Base-by-base conservation (phyloP, 108 stramenopile genomes). In the Skeletonema grethae region DNA sequence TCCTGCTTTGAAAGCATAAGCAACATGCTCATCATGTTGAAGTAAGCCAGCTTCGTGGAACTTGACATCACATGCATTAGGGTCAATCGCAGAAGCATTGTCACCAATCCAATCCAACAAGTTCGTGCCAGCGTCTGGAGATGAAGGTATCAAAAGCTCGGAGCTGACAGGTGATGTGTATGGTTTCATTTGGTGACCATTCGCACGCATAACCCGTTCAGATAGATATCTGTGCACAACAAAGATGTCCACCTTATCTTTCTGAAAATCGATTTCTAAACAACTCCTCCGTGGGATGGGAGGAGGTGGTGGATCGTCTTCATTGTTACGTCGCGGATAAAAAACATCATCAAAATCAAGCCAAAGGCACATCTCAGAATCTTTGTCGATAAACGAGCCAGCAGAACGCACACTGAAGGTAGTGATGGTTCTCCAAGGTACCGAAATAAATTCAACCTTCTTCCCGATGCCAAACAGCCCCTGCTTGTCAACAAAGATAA, bases 211-310 rank as follows among this genome's bases (percentile, higher is more conserved):
- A 20, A 83, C 59, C 53, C 86, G 35, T 61, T 76, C 79, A 7
- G 83, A 84, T 7, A 90, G 61, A 63, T 86, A 90, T 25, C 86
- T 58, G 41, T 90, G 82, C 4, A 90, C 57, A 2, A 72, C 61
- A 35, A 85, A 61, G 8, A 90, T 60, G 48, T 90, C 90, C 0
- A 88, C 87, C 30, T 77, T 67, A 48, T 87, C 85, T 59, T 90
- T 90, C 58, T 88, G 86, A 73, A 90, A 90, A 50, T 90, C 90
- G 36, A 88, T 83, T 56, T 88, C 87, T 5, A 85, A 41, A 59
- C 36, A 86, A 9, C 82, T 67, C 61, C 63, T 63, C 0, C 79
- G 34, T 43, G 80, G 73, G 28, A 82, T 82, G 5, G 87, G 84
- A n/a, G 86, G 86, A 16, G 82, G 82, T 2, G 81, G 85, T 31